These are phyloP conservation scores for Bruguiera gymnorhiza DNA, from an alignment of 345 rosid genomes.

Conservation along the genomic window DNA sequence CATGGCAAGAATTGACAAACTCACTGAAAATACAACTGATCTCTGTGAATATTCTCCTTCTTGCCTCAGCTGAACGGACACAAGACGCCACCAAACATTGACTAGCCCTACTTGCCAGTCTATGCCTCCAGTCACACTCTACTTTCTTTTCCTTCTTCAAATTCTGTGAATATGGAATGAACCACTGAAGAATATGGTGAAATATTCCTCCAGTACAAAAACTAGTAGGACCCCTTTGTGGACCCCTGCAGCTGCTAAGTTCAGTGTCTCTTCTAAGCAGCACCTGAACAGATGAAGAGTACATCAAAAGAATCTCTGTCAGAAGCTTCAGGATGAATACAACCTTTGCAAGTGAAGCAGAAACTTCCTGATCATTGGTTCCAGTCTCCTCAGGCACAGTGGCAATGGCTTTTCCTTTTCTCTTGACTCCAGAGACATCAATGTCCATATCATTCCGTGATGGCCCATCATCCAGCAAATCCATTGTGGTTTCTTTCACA, in stretches of 20 bases:
- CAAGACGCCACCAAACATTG: conserved; percentile 86
- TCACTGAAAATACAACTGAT: conserved; percentile 59
- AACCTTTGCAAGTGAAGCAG: conserved; percentile 77
- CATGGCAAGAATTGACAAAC: conserved; percentile 58
- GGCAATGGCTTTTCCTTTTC: conserved; percentile 88
- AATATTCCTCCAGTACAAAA: conserved; percentile 59
- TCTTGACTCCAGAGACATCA: conserved; percentile 70
- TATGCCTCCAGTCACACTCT: conserved; percentile 90
- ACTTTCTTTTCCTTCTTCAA: conserved; percentile 64
- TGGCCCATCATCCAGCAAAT: conserved; percentile 31
- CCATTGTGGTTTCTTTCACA: conserved; percentile 38
- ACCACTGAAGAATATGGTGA: conserved; percentile 72
- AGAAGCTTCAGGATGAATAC: conserved; percentile 85
- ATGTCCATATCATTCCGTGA: conserved; percentile 79
- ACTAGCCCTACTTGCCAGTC: conserved; percentile 71
- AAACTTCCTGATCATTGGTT: conserved; percentile 49
- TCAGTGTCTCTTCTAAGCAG: conserved; percentile 81
- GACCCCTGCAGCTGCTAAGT: conserved; percentile 49
- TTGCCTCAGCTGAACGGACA: conserved; percentile 87
- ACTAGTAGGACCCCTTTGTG: conserved; percentile 42
- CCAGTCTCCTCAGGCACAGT: conserved; percentile 53
- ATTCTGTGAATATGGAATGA: conserved; percentile 58
- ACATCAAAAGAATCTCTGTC: conserved; percentile 84
- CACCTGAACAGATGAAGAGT: conserved; percentile 74
- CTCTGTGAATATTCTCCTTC: conserved; percentile 76